Conservation (phyloP, 139 green algal species). For the Desmodesmus armatus region DNA sequence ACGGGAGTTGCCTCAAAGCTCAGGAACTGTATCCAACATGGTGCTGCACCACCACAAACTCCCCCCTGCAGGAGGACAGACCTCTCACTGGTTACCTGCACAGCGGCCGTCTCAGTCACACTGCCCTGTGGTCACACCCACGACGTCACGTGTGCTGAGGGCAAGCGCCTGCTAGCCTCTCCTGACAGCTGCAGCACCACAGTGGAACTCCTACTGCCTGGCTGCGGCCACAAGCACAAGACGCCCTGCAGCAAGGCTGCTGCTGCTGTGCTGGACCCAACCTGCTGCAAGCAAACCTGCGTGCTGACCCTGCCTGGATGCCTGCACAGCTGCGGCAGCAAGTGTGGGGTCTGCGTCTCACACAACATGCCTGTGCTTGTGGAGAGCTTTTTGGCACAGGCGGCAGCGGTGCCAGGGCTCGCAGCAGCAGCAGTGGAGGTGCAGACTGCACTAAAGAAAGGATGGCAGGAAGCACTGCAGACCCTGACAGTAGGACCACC, state of each 20-base stretch:
- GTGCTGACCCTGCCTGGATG: conserved; percentile 14
- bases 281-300: conserved; percentile 32
- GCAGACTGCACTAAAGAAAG: no score
- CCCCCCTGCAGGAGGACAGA: no score
- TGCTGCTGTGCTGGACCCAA: conserved; percentile 25
- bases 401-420: no score
- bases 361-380: background rate
- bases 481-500: no score
- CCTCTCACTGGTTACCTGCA: conserved; percentile 2
- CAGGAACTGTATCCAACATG: no score
- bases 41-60: no score
- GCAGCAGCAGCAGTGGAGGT: no score
- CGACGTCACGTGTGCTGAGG: background rate
- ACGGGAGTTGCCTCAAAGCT: no score
- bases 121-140: conserved; percentile 29
- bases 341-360: conserved; percentile 41
- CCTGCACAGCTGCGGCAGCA: conserved; percentile 38
- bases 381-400: no score
- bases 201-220: conserved; percentile 46
- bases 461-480: no score
- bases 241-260: conserved; percentile 41
- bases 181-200: background rate
- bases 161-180: background rate
- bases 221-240: conserved; percentile 50
- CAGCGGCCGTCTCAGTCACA: background rate